phyloP scores from a whole-genome alignment of 177 flowering plant species.

The Tripterygium wilfordii region DNA sequence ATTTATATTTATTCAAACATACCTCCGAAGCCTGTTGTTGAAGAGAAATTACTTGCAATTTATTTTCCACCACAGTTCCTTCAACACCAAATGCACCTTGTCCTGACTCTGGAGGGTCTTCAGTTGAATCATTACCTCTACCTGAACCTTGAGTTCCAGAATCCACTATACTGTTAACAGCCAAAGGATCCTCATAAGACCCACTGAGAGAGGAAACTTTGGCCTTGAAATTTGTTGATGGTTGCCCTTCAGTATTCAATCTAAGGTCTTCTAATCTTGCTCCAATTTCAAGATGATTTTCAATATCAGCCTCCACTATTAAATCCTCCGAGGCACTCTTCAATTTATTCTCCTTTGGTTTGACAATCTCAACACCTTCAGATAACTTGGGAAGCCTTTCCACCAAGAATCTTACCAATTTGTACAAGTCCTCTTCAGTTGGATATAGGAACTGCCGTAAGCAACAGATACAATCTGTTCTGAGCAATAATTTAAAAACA shows the following conservation, averaged over 20 bases:
- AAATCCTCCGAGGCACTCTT: constrained; percentile 8
- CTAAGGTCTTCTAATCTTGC: constrained; percentile 22
- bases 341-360: constrained; percentile 3
- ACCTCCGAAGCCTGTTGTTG: constrained; percentile 35
- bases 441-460: constrained; percentile 85
- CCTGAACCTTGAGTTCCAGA: no score
- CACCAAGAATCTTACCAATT: constrained; percentile 69
- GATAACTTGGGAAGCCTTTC: constrained; percentile 50
- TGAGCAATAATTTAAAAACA: constrained; percentile 40
- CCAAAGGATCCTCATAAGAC: no score
- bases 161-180: no score
- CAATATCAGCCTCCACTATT: constrained; percentile 12
- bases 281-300: constrained; percentile 13
- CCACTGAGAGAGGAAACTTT: constrained; percentile 4
- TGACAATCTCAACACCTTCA: constrained; percentile 18
- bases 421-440: constrained; percentile 70
- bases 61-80: constrained; percentile 11
- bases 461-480: constrained; percentile 58
- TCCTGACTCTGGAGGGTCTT: constrained; percentile 11
- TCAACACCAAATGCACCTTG: constrained; percentile 9
- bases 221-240: constrained; percentile 6
- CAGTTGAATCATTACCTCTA: constrained; percentile 1
- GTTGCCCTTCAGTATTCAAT: constrained; percentile 15
- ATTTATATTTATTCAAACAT: constrained; percentile 1
- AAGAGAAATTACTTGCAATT: constrained; percentile 18